Evolutionary conservation across 805 yeast species (phyloP), one percentile per base, ranked within the genome.

Genomic region (Metschnikowia cerradonensis): DNA sequence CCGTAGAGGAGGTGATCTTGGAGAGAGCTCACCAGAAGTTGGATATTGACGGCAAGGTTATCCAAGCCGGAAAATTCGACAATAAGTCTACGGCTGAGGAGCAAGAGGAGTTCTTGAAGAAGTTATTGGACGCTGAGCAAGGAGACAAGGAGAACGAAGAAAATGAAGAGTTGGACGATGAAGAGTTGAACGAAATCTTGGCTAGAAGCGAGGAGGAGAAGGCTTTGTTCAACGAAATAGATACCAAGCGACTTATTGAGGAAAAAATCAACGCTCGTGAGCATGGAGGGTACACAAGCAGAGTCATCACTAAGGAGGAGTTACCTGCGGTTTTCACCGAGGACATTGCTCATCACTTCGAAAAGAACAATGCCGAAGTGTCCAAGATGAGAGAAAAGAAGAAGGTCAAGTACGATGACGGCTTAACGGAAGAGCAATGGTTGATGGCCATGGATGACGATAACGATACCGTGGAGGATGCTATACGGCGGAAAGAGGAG

Each of bases 61-160:
- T 88, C 67, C 95, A 88, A 65, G 96, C 96, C 7, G 96, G 96
- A 81, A 87, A 87, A 64, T 88, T 88, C 63, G 92, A 88, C 70
- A 86, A 88, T 62, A 88, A 88, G 65, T 86, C 92, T 3, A 87
- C 92, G 10, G 82, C 91, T 1, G 94, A 87, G 67, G 96, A 88
- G 65, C 94, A 88, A 67, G 96, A 88, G 67, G 91, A 86, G 14
- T 82, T 83, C 49, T 76, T 88, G 66, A 82, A 86, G 67, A 77
- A 83, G 52, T 71, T 88, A 48, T 68, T 88, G 47, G 94, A 88
- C 63, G 86, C 84, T 17, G 92, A 86, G 59, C 79, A 82, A 39
- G 69, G 67, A 39, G 80, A 79, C 46, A 79, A 73, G 35, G 76
- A 68, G 34, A 80, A 78, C 49, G 86, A 84, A 49, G 87, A 84